A percentile compares a stretch with the other conserved stretches of the same genome.
Evolutionary conservation across 345 rosid species (phyloP).

Genomic region (Lenwebbia sp.): DNA sequence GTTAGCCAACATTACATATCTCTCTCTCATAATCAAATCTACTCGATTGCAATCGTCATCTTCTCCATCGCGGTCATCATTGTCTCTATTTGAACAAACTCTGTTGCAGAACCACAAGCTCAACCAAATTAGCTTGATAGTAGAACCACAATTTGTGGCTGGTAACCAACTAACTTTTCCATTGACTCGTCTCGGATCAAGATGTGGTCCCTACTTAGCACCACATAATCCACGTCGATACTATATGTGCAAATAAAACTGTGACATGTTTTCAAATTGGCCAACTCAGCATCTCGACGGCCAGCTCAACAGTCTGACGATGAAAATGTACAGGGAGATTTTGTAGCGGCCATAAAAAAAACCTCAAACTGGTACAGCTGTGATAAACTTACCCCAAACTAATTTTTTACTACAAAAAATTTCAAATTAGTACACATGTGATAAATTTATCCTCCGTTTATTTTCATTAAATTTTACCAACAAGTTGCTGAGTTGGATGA

Average conservation of each 20-base stretch:
- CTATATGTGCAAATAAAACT: background rate
- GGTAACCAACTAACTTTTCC: background rate
- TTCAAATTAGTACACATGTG: too few relatives aligned
- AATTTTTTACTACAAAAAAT: too few relatives aligned
- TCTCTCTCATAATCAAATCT: background rate
- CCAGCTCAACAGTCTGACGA: background rate
- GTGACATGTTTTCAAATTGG: background rate
- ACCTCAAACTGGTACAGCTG: too few relatives aligned
- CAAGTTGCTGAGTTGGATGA: too few relatives aligned
- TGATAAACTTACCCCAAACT: too few relatives aligned
- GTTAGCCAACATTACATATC: background rate
- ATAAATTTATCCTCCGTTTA: too few relatives aligned
- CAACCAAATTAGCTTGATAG: background rate
- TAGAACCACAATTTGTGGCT: background rate
- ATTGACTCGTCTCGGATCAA: background rate
- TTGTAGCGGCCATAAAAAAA: background rate
- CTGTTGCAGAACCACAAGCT: background rate
- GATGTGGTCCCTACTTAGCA: background rate
- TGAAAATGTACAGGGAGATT: background rate
- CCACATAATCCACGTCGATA: background rate
- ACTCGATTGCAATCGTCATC: background rate
- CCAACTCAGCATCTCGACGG: background rate
- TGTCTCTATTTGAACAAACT: background rate
- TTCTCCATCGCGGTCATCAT: background rate
- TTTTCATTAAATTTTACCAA: too few relatives aligned